These are phyloP conservation scores for Colletotrichum tanaceti DNA, from an alignment of 2,329 filamentous ascomycete genomes.

Conservation along the genomic window DNA sequence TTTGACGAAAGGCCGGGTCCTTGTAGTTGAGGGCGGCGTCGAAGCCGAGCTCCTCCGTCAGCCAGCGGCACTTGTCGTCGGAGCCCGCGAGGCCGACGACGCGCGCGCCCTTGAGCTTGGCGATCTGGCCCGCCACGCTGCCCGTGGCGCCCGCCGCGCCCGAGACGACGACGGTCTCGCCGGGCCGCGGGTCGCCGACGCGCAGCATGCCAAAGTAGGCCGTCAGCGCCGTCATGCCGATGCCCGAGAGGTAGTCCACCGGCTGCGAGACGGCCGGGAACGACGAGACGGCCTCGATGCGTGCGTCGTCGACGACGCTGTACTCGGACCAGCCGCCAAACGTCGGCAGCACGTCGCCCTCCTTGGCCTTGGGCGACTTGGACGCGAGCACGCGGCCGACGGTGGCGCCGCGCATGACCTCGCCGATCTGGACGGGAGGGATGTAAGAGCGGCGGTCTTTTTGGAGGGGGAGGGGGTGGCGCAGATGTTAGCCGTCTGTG, in stretches of 20 bases:
- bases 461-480: too few relatives aligned
- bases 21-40: constrained; percentile 79
- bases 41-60: constrained; percentile 73
- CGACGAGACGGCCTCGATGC: constrained; percentile 55
- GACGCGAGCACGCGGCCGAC: constrained; percentile 72
- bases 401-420: constrained; percentile 73
- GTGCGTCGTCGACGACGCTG: constrained; percentile 66
- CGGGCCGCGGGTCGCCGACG: constrained; percentile 74
- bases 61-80: constrained; percentile 74
- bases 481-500: too few relatives aligned
- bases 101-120: constrained; percentile 73
- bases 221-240: constrained; percentile 77
- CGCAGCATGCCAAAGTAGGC: constrained; percentile 81
- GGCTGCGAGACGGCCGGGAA: constrained; percentile 56
- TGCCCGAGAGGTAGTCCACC: constrained; percentile 71
- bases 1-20: constrained; percentile 67
- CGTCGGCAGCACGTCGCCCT: constrained; percentile 68
- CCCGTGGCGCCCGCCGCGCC: constrained; percentile 84
- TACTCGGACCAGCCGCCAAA: constrained; percentile 75
- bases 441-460: constrained; percentile 68
- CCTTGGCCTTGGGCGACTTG: constrained; percentile 64
- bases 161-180: constrained; percentile 81
- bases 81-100: constrained; percentile 75
- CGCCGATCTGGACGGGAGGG: constrained; percentile 74
- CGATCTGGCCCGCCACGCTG: constrained; percentile 80